Conservation (phyloP, 495 filamentous ascomycete genomes). For the Cryomyces minteri region DNA sequence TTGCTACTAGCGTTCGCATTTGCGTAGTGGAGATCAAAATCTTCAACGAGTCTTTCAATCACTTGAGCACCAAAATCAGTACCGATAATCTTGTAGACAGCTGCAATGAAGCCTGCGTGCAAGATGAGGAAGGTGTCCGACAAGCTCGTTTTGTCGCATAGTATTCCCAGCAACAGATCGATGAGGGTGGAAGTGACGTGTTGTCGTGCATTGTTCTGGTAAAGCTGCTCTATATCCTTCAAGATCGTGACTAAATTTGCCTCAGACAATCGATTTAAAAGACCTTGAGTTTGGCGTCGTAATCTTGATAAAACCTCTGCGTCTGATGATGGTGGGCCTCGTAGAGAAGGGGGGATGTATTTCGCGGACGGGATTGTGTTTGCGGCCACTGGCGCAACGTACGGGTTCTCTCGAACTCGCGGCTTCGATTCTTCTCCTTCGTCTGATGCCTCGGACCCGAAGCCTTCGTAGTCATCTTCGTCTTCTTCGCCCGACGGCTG, state of each 20-base stretch:
- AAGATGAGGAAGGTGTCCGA: constrained; percentile 81
- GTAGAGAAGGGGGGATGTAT: constrained; percentile 80
- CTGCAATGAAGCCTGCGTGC: constrained; percentile 77
- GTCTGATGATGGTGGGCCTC: constrained; percentile 40
- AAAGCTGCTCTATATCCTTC: constrained; percentile 62
- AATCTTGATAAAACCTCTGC: constrained; percentile 50
- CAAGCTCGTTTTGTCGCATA: constrained; percentile 57
- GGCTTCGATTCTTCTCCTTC: constrained; percentile 17
- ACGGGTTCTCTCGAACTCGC: constrained; percentile 41
- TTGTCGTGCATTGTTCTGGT: constrained; percentile 60
- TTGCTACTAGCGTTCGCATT: constrained; percentile 32
- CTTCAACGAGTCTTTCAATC: constrained; percentile 55
- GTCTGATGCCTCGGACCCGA: constrained; percentile 3
- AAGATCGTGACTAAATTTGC: constrained; percentile 70
- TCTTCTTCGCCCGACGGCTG: background rate
- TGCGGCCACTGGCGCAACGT: constrained; percentile 31
- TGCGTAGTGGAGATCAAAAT: constrained; percentile 36
- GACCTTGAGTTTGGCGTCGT: constrained; percentile 64
- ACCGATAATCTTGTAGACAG: constrained; percentile 70
- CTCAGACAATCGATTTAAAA: constrained; percentile 85
- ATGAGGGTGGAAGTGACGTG: constrained; percentile 66
- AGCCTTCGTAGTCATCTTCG: constrained; percentile 16
- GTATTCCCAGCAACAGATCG: constrained; percentile 49
- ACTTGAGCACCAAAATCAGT: constrained; percentile 76
- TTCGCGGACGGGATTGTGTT: constrained; percentile 25